These are phyloP conservation scores for Acidiella bohemica DNA, from an alignment of 495 filamentous ascomycete species.

Conservation along the genomic window DNA sequence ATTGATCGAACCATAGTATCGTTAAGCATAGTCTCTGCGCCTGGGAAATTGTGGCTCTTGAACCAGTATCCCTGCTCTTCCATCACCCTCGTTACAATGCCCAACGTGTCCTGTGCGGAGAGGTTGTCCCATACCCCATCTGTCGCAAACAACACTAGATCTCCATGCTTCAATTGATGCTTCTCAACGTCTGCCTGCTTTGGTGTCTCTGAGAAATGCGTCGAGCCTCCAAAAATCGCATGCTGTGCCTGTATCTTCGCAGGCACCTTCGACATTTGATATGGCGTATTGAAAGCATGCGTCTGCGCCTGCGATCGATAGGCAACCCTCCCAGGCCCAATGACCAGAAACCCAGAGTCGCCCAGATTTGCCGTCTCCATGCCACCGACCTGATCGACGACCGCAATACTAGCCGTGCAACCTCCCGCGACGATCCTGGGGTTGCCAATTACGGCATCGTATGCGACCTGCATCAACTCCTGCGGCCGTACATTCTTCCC, in stretches of 20 bases:
- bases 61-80: constrained; percentile 47
- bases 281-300: constrained; percentile 95
- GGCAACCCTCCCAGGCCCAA: constrained; percentile 71
- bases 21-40: constrained; percentile 39
- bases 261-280: constrained; percentile 82
- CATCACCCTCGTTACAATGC: constrained; percentile 67
- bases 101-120: constrained; percentile 74
- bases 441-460: constrained; percentile 65
- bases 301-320: constrained; percentile 75
- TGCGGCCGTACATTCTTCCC: constrained; percentile 43
- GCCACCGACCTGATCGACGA: constrained; percentile 52
- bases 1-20: constrained; percentile 31
- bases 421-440: constrained; percentile 63
- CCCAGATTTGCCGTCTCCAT: constrained; percentile 90
- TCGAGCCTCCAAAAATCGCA: constrained; percentile 60
- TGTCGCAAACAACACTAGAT: constrained; percentile 80
- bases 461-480: constrained; percentile 67
- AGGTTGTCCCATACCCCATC: constrained; percentile 97
- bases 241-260: constrained; percentile 61
- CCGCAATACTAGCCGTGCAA: constrained; percentile 75
- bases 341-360: constrained; percentile 85
- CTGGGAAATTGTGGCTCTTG: constrained; percentile 41
- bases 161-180: constrained; percentile 69
- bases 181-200: constrained; percentile 67
- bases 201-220: constrained; percentile 64